Evolutionary conservation across 768 basidiomycete genomes (phyloP), one percentile per base, ranked within the genome.

Genomic region (Russula compacta): DNA sequence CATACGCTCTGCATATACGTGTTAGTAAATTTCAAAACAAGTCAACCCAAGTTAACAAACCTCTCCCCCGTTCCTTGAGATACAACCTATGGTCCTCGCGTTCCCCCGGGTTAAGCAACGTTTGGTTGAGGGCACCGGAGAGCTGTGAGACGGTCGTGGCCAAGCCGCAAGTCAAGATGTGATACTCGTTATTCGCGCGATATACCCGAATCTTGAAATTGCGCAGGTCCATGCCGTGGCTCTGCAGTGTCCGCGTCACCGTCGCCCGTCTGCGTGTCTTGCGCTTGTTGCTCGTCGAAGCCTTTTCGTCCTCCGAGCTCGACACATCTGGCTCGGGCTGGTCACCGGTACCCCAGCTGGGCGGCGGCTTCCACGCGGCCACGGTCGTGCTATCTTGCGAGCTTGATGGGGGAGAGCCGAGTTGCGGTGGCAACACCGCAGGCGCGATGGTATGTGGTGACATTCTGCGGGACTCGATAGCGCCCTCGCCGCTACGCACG

Each of bases 51-150:
- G 11, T 14, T 9, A 17, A 73, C 82, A 40, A 56, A 89, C 89
- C 89, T 73, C 88, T 72, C 53, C 88, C 88, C 10, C 86, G 79
- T 70, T 90, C 87, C 70, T 83, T 85, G 63, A 92, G 69, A 73
- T 88, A 94, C 60, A 85, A 71, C 66, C 82, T 81, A 77, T 89
- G 85, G 14, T 77, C 78, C 67, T 86, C 83, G 21, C 77, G 71
- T 10, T 82, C 80, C 48, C 79, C 74, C 33, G 77, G 76, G 52
- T 72, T 65, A 40, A 83, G 66, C 44, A 87, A 67, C 69, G 83
- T 86, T 63, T 77, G 73, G 32, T 84, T 85, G 52, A 95, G 75
- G 47, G 75, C 78, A 2, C 79, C 77, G 6, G 81, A 82, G 52
- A 97, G 70, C 32, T 86, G 82, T 11, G 79, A 78, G 3, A 91